These are phyloP conservation scores for Fraxinus paxiana DNA, from an alignment of 305 asterid species.

Conservation along the genomic window DNA sequence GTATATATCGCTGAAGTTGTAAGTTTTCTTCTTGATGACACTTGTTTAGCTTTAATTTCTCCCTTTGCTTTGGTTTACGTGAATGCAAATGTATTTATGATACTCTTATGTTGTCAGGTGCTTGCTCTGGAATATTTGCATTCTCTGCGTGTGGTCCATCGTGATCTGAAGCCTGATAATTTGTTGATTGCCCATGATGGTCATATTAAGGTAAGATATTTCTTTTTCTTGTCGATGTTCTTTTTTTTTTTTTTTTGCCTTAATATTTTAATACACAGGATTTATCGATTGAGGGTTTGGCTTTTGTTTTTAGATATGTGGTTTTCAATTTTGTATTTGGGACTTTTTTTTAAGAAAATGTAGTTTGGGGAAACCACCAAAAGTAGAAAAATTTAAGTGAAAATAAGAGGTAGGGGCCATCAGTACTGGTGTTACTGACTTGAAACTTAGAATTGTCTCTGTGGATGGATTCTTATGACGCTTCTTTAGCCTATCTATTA, in stretches of 20 bases:
- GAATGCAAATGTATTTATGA: conserved; percentile 20
- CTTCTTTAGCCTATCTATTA: not conserved
- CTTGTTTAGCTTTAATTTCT: not conserved
- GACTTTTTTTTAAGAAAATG: not conserved
- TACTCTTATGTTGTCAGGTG: conserved; percentile 54
- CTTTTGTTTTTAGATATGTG: conserved; percentile 10
- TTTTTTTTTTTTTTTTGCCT: not conserved
- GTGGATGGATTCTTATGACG: not conserved
- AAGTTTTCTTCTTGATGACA: conserved; percentile 38
- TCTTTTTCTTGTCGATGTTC: conserved; percentile 13
- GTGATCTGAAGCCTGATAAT: conserved; percentile 98
- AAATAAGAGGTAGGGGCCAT: conserved; percentile 3
- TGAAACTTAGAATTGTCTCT: not conserved
- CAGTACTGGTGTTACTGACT: not conserved
- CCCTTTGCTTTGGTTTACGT: conserved; percentile 12
- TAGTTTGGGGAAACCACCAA: not conserved
- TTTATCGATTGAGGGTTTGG: conserved; percentile 11
- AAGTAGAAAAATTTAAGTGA: not conserved
- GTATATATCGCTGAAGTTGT: conserved; percentile 98
- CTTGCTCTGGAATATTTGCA: conserved; percentile 99
- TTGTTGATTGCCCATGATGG: conserved; percentile 99
- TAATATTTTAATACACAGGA: conserved; percentile 1
- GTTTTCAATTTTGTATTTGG: not conserved
- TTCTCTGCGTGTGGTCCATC: conserved; percentile 93
- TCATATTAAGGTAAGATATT: conserved; percentile 73